Evolutionary conservation across 2,329 filamentous ascomycete species (phyloP), one percentile per base, ranked within the genome.

Genomic region (Monosporascus sp.): DNA sequence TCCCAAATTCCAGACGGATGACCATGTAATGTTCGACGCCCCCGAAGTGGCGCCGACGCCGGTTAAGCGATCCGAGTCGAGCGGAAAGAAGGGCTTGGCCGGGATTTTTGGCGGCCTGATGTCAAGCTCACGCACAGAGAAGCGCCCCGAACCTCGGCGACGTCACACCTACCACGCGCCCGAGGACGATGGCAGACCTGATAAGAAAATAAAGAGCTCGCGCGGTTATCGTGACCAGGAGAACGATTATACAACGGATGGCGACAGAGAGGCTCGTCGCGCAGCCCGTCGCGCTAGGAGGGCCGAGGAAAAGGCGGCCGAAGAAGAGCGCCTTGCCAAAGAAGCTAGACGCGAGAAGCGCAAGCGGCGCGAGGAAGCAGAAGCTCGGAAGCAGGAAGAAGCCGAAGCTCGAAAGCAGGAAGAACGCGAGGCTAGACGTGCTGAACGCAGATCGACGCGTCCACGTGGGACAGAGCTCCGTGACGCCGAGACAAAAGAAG

Each of bases 81-180:
- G 73, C 51, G 76, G 84, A 3, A 86, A 82, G 66, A 87, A 85
- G 64, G 79, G 78, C 4, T 68, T 86, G 24, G 75, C 79, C 26
- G 78, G 81, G 28, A 74, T 91, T 6, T 84, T 91, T 59, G 82
- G 83, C 49, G 81, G 82, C 31, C 68, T 86, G 15, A 71, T 70
- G 53, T 78, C 76, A 56, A 74, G 75, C 48, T 70, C 76, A 8
- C 76, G 74, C 57, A 61, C 74, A 14, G 75, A 78, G 44, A 58
- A 63, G 7, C 70, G 73, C 7, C 67, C 75, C 2, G 74, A 78
- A 43, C 68, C 69, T 44, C 77, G 77, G 35, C 79, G 81, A 14
- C 77, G 79, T 20, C 76, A 71, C 56, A 80, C 78, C 9, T 75
- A 75, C 50, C 71, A 74, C 24, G 70, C 73, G 7, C 79, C 78